These are phyloP conservation scores for Clarkia xantiana DNA, from an alignment of 345 rosid species.

Conservation along the genomic window DNA sequence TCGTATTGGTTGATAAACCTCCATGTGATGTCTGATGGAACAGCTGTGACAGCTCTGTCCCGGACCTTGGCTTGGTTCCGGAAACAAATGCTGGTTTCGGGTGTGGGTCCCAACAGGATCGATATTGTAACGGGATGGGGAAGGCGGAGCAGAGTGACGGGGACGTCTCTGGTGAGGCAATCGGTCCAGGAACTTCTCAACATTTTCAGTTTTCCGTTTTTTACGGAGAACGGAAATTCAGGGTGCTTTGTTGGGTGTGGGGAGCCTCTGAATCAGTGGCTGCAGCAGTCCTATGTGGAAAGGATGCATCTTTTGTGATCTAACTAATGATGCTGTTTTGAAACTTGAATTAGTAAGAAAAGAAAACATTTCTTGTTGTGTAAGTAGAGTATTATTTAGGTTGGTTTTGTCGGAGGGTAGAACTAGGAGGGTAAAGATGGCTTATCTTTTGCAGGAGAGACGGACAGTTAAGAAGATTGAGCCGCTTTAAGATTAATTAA, in stretches of 20 bases:
- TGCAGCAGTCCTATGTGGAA: slow-evolving; percentile 70
- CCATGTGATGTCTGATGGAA: slow-evolving; percentile 95
- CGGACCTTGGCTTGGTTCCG: slow-evolving; percentile 91
- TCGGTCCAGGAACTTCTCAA: slow-evolving; percentile 65
- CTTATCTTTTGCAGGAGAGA: too few species aligned
- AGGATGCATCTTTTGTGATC: slow-evolving; percentile 64
- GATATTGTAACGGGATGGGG: slow-evolving; percentile 98
- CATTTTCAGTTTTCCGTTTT: slow-evolving; percentile 69
- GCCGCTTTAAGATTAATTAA: too few species aligned
- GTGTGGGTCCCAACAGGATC: slow-evolving; percentile 52
- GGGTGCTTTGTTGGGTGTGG: slow-evolving; percentile 89
- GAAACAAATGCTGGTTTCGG: slow-evolving; percentile 50
- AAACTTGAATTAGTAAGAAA: too few species aligned
- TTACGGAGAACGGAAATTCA: slow-evolving; percentile 63
- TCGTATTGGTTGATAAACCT: slow-evolving; percentile 88
- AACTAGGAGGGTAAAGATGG: too few species aligned
- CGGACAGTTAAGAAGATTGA: too few species aligned
- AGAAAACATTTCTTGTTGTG: too few species aligned
- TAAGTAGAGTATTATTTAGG: too few species aligned
- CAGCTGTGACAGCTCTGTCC: slow-evolving; percentile 68
- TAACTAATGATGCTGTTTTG: too few species aligned
- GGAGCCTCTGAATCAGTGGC: slow-evolving; percentile 61
- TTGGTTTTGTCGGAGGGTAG: too few species aligned
- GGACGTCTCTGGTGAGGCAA: slow-evolving; percentile 70
- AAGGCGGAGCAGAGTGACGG: slow-evolving; percentile 77